Conservation (phyloP, 306 rosid genomes). For the Datisca glomerata region DNA sequence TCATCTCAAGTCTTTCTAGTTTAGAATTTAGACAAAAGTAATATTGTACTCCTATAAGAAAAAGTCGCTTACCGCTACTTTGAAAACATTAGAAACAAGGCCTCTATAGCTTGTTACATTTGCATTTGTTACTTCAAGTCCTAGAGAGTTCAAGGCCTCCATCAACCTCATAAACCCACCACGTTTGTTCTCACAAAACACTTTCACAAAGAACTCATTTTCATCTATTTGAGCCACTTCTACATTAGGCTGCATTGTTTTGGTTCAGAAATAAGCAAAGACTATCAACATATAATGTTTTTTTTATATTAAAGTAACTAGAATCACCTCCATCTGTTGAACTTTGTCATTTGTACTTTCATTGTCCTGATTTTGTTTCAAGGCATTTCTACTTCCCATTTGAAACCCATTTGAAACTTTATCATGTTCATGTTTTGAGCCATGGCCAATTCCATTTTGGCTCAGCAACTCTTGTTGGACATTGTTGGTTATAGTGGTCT, state of each 20-base stretch:
- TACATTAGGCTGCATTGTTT: slow-evolving; percentile 62
- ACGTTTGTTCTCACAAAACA: slow-evolving; percentile 67
- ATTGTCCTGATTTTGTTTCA: slow-evolving; percentile 35
- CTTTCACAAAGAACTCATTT: slow-evolving; percentile 72
- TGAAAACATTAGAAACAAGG: slow-evolving; percentile 73
- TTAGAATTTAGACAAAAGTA: not conserved
- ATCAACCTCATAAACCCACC: slow-evolving; percentile 75
- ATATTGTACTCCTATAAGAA: not conserved
- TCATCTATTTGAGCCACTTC: slow-evolving; percentile 78
- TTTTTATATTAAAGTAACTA: not conserved
- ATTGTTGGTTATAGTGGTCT: slow-evolving; percentile 17
- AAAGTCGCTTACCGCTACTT: slow-evolving; percentile 45
- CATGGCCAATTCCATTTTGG: slow-evolving; percentile 16
- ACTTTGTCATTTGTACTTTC: slow-evolving; percentile 36
- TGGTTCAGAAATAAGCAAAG: not conserved
- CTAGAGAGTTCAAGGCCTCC: slow-evolving; percentile 69
- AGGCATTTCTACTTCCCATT: slow-evolving; percentile 25
- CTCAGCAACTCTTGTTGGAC: slow-evolving; percentile 21
- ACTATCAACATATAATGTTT: not conserved
- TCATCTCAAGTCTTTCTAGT: not conserved
- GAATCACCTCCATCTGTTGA: slow-evolving; percentile 76
- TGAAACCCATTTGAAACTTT: slow-evolving; percentile 26
- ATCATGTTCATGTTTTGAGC: slow-evolving; percentile 23
- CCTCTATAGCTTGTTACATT: slow-evolving; percentile 72
- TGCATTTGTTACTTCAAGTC: slow-evolving; percentile 67